Percentiles rank a stretch among this genome's conserved stretches.
phyloP scores from a whole-genome alignment of 1,284 basidiomycete genomes.

The Anthracocystis walkeri region DNA sequence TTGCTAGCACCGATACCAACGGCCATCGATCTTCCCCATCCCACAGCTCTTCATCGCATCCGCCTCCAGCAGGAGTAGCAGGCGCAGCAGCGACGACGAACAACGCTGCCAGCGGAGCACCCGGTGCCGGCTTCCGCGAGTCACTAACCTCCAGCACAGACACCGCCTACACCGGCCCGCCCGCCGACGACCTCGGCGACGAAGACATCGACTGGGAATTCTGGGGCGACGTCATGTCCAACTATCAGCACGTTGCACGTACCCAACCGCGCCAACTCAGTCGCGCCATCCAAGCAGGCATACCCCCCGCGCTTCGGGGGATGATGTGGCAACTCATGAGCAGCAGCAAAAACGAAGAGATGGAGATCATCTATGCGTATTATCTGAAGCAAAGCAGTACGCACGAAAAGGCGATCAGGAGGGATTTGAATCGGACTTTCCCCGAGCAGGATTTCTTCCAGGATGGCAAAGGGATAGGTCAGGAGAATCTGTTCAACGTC shows the following conservation, averaged over 20 bases:
- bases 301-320: constrained; percentile 85
- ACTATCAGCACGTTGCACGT: constrained; percentile 72
- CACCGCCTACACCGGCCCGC: constrained; percentile 29
- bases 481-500: constrained; percentile 96
- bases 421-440: constrained; percentile 91
- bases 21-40: not conserved
- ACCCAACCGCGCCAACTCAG: constrained; percentile 75
- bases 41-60: not conserved
- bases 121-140: constrained; percentile 4
- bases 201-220: constrained; percentile 78
- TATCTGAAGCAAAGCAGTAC: constrained; percentile 84
- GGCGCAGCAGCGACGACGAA: not conserved
- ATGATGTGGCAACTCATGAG: constrained; percentile 99
- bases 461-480: constrained; percentile 85
- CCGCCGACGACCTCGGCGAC: constrained; percentile 39
- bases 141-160: constrained; percentile 7
- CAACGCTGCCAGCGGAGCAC: not conserved
- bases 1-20: constrained; percentile 16
- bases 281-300: constrained; percentile 89
- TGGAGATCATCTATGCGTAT: constrained; percentile 85
- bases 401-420: constrained; percentile 92
- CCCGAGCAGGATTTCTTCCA: constrained; percentile 97
- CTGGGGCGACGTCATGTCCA: constrained; percentile 92
- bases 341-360: constrained; percentile 83
- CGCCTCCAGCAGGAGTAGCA: too few species aligned